Percentiles rank a stretch among this genome's conserved stretches.
phyloP scores from a whole-genome alignment of 2,329 filamentous ascomycete species.

The Colletotrichum orbiculare region DNA sequence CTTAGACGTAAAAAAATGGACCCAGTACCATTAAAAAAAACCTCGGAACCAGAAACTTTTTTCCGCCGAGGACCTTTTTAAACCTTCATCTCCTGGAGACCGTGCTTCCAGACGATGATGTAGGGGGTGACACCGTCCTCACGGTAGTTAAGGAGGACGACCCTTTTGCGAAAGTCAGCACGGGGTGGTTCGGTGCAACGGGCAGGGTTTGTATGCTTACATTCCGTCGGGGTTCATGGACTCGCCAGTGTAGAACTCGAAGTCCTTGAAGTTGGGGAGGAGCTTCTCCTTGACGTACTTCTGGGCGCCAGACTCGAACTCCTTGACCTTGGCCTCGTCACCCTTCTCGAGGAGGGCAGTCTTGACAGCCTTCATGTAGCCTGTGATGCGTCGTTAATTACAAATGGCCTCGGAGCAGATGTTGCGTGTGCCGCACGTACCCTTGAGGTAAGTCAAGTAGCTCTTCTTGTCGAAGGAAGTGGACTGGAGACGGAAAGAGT shows the following conservation, averaged over 20 bases:
- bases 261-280: conserved; percentile 90
- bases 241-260: conserved; percentile 93
- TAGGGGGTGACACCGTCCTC: conserved; percentile 94
- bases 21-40: conserved; percentile 28
- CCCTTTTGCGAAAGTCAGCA: conserved; percentile 58
- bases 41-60: conserved; percentile 25
- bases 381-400: conserved; percentile 53
- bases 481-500: conserved; percentile 88
- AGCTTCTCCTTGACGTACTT: conserved; percentile 85
- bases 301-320: conserved; percentile 82
- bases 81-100: conserved; percentile 89
- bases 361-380: conserved; percentile 94
- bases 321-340: conserved; percentile 74
- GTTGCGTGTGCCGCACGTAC: conserved; percentile 58
- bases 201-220: conserved; percentile 63
- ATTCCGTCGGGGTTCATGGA: conserved; percentile 94
- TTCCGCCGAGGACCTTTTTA: conserved; percentile 59
- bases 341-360: conserved; percentile 71
- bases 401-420: neutral
- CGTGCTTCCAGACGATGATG: conserved; percentile 95
- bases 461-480: conserved; percentile 88
- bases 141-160: conserved; percentile 96
- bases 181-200: neutral
- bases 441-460: conserved; percentile 87
- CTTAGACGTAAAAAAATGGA: conserved; percentile 10